A percentile compares a stretch with the other conserved stretches of the same genome.
Evolutionary conservation across 805 yeast species (phyloP).

Genomic region (Tetrapisispora pingtungensis): DNA sequence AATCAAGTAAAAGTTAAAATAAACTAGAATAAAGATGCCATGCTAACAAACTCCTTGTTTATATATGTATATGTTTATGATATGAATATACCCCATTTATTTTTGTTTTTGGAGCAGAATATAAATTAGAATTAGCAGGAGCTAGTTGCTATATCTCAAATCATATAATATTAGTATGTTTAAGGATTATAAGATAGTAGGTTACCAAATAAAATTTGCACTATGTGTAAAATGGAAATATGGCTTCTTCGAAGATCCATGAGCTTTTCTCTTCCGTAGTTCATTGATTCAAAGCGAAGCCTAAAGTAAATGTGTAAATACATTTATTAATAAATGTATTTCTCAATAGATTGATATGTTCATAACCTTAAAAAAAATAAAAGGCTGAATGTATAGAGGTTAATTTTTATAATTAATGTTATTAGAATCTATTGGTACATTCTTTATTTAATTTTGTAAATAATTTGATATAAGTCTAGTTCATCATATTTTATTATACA

Average conservation of each 20-base stretch:
- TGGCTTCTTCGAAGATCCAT: constrained; percentile 41
- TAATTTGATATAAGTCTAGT: no score
- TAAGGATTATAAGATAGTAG: no score
- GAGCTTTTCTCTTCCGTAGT: constrained; percentile 29
- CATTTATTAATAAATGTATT: background rate
- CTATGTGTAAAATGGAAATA: background rate
- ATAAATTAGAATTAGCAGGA: no score
- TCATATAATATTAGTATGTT: no score
- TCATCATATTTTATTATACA: no score
- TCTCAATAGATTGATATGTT: constrained; percentile 15
- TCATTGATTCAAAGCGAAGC: constrained; percentile 40
- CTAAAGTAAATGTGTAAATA: constrained; percentile 21
- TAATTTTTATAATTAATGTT: constrained; percentile 5
- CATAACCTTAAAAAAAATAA: background rate
- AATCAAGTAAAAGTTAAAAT: no score
- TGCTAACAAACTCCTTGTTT: no score
- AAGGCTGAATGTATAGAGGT: constrained; percentile 2
- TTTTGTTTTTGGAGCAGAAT: no score
- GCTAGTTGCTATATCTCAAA: background rate
- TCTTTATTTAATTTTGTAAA: no score
- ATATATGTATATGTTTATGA: background rate
- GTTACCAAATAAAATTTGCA: no score
- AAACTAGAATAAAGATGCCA: no score
- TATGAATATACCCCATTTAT: background rate
- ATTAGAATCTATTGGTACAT: constrained; percentile 23